phyloP scores from a whole-genome alignment of 176 grass and related monocot species.

The Cenchrus americanus region DNA sequence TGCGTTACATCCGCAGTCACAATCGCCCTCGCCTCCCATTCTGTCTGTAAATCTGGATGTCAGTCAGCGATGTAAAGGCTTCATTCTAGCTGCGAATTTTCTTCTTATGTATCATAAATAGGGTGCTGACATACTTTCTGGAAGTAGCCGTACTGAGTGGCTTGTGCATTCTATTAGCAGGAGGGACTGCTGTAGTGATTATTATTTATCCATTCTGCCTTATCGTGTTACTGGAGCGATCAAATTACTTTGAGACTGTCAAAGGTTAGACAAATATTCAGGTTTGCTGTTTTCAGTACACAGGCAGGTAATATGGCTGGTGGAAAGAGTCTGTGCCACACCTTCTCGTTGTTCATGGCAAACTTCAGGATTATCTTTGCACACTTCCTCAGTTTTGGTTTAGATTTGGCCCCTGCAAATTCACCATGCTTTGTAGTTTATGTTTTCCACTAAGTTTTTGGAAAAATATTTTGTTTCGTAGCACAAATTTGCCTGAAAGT shows the following conservation, averaged over 20 bases:
- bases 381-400: neutral
- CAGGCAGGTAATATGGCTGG: neutral
- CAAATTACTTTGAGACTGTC: neutral
- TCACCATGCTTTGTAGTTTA: neutral
- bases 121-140: neutral
- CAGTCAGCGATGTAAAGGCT: slow-evolving; percentile 43
- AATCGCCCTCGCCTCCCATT: slow-evolving; percentile 50
- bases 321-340: neutral
- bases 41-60: slow-evolving; percentile 47
- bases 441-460: neutral
- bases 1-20: slow-evolving; percentile 48
- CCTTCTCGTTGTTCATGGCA: neutral
- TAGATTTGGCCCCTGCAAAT: neutral
- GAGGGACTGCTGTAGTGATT: neutral
- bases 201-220: neutral
- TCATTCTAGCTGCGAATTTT: neutral
- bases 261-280: neutral
- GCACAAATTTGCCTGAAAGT: too few species aligned
- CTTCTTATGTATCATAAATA: slow-evolving; percentile 22
- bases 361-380: neutral
- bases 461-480: too few species aligned
- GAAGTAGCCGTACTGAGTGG: slow-evolving; percentile 11
- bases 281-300: neutral
- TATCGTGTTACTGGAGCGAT: neutral
- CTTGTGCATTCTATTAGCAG: slow-evolving; percentile 31